These are phyloP conservation scores for Pleurostoma richardsiae DNA, from an alignment of 2,329 filamentous ascomycete species.

Conservation along the genomic window DNA sequence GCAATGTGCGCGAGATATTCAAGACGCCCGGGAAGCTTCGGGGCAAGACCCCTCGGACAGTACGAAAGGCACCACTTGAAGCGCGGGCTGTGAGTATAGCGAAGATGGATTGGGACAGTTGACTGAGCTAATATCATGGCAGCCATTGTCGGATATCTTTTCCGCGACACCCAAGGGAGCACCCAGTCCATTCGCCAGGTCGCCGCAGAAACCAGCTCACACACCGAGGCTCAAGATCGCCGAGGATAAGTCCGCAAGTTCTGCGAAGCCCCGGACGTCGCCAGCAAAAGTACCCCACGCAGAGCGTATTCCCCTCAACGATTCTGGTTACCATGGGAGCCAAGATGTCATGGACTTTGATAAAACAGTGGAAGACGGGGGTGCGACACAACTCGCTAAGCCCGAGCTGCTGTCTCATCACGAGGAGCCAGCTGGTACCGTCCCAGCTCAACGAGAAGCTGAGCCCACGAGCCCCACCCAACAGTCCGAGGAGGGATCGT, in stretches of 20 bases:
- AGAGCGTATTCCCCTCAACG: conserved; percentile 34
- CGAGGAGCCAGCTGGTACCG: background rate
- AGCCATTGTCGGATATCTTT: conserved; percentile 59
- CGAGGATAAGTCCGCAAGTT: conserved; percentile 37
- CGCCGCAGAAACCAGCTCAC: conserved; percentile 39
- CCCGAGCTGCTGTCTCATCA: background rate
- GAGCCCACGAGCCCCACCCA: conserved; percentile 16
- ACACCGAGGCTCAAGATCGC: conserved; percentile 56
- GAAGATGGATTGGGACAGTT: background rate
- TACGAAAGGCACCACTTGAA: conserved; percentile 54
- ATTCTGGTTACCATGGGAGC: conserved; percentile 71
- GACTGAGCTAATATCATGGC: background rate
- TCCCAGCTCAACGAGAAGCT: conserved; percentile 5
- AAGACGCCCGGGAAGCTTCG: conserved; percentile 85
- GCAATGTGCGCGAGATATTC: conserved; percentile 91
- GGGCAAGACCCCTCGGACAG: conserved; percentile 73
- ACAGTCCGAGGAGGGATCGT: conserved; percentile 29
- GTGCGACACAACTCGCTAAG: conserved; percentile 5
- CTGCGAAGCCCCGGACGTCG: conserved; percentile 26
- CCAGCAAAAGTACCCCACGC: conserved; percentile 24
- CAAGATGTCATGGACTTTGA: conserved; percentile 29
- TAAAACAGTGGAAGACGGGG: conserved; percentile 1
- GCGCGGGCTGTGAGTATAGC: conserved; percentile 53
- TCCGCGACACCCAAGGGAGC: conserved; percentile 49
- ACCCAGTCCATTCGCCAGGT: conserved; percentile 48